Evolutionary conservation across 345 rosid species (phyloP), one percentile per base, ranked within the genome.

Genomic region (Dipteronia dyeriana): DNA sequence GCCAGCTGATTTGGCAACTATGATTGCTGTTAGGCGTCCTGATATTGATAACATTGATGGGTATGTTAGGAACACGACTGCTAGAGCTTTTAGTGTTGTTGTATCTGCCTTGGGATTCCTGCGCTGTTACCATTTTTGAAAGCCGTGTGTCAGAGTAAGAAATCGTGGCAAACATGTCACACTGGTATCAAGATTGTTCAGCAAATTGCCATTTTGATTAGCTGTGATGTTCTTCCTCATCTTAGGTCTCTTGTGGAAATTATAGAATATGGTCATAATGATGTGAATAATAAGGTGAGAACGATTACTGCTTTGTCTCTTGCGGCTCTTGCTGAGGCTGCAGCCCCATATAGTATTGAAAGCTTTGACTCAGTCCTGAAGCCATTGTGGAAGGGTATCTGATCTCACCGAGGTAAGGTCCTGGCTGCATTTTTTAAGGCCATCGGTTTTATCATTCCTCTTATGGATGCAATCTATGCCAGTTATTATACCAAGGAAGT

Each of bases 1-100:
- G 85, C 98, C 99, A 41, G 99, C 98, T 64, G 99, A 98, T 75
- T 87, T 96, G 89, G 98, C 99, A 26, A 94, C 99, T 62, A 96
- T 96, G 99, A 94, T 96, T 85, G 99, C 99, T 82, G 99, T 98
- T 54, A 96, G 94, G 99, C 97, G 98, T 80, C 99, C 99, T 2
- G 99, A 96, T 85, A 96, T 96, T 79, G 99, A 96, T 76, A 92
- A 96, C 78, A 92, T 90, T 14, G 99, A 96, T 89, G 99, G 94
- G 78, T 96, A 96, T 80, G 99, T 96, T 73, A 89, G 99, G 84
- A 96, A 96, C 86, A 94, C 99, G 9, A 96, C 99, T 79, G 99
- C 99, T 1, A 91, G 99, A 80, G 99, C 99, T 75, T 96, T 96
- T 83, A 96, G 99, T 91, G 99, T 96, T 64, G 99, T 96, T 62